Evolutionary conservation across 768 basidiomycete species (phyloP), one percentile per base, ranked within the genome.

Genomic region (Rickenella mellea): DNA sequence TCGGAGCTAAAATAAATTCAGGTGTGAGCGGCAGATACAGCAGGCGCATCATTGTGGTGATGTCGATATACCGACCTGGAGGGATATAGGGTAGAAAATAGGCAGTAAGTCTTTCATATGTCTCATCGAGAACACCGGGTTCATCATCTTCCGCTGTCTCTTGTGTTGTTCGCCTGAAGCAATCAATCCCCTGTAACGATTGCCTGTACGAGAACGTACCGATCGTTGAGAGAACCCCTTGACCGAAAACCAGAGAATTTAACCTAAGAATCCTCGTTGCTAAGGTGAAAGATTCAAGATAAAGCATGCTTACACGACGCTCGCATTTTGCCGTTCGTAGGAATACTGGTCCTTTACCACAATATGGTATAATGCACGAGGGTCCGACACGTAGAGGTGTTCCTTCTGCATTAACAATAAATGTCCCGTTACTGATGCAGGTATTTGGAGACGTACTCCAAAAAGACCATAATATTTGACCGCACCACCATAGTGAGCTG

Each of bases 121-220:
- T 0, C 52, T 48, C 14, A 54, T 54, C 1, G 67, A 66, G 46
- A 72, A 72, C 0, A 69, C 64, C 1, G 70, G 69, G 40, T 65
- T 69, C 14, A 71, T 50, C 51, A 70, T 60, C 45, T 67, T 70
- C 22, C 68, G 55, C 45, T 69, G 69, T 31, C 56, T 63, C 17
- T 60, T 55, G 43, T 71, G 69, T 10, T 63, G 59, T 14, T 67
- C 64, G 10, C 69, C 69, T 4, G 10, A 12, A 10, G 19, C 33
- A 17, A 36, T n/a, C n/a, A n/a, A n/a, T n/a, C n/a, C n/a, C n/a
- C n/a, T n/a, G n/a, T n/a, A n/a, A n/a, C n/a, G n/a, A n/a, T n/a
- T n/a, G n/a, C n/a, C n/a, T n/a, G n/a, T n/a, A n/a, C n/a, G n/a
- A n/a, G n/a, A n/a, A n/a, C 49, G 19, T 19, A 63, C 64, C 64